Evolutionary conservation across 2,329 filamentous ascomycete genomes (phyloP), one percentile per base, ranked within the genome.

Genomic region (Cercospora sesami): DNA sequence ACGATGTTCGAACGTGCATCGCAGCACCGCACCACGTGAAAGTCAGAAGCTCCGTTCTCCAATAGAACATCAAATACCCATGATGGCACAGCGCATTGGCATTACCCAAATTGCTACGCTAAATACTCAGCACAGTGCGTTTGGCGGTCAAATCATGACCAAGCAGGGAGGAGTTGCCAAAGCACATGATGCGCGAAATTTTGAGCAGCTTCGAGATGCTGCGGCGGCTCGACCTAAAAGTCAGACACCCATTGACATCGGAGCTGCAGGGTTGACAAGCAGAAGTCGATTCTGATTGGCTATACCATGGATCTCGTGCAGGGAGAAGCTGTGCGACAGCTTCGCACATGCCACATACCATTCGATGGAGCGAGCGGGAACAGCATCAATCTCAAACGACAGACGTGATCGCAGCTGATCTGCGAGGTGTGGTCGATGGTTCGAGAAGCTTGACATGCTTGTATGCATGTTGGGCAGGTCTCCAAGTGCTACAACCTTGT

Each of bases 361-460:
- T 59, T 59, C 55, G 28, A 59, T 33, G 55, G 30, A 59, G 28
- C 18, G 55, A 23, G 30, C 55, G 55, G 31, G 16, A 55, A 21
- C 55, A 36, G 18, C 16, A n/a, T 36, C 55, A 33, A 59, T 59
- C 55, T 59, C 55, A 59, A 5, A 8, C 10, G n/a, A 33, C 9
- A 4, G 18, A 59, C 28, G 55, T 10, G 55, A 28, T 28, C 28
- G 28, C 28, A 28, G 28, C 28, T 28, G 28, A 59, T 59, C 55
- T 23, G 28, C 18, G 55, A 18, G 55, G 55, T 59, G 30, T 23
- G 55, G 55, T 59, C 28, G 55, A 59, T 36, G 31, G 16, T 36
- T 31, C 55, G 26, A 59, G 55, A 59, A 59, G 55, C 55, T 59
- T 59, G 28, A 59, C 30, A 59, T 59, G 55, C 55, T 59, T 59